Conservation (phyloP, 345 rosid genomes). For the Eucalyptus cloeziana region DNA sequence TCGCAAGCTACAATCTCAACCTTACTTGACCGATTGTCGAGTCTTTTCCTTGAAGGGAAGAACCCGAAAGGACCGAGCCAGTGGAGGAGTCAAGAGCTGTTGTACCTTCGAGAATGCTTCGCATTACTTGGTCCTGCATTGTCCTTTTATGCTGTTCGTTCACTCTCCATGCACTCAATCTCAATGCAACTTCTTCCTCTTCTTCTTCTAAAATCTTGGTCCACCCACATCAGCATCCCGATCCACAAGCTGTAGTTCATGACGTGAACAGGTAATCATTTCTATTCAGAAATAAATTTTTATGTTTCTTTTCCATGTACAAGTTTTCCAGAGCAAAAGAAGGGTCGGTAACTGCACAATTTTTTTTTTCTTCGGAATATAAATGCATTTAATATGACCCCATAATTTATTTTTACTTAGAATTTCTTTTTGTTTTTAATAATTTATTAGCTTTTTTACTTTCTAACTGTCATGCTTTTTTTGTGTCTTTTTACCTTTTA, state of each 20-base stretch:
- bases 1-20: background rate
- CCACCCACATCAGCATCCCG: background rate
- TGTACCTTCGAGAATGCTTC: background rate
- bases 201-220: background rate
- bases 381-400: too few species aligned
- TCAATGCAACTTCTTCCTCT: background rate
- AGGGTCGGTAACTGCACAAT: too few species aligned
- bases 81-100: background rate
- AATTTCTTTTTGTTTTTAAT: too few species aligned
- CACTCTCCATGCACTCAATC: background rate
- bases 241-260: background rate
- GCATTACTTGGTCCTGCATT: background rate
- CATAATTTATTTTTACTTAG: too few species aligned
- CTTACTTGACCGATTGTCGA: background rate
- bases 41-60: background rate
- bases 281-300: too few species aligned
- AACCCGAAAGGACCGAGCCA: background rate
- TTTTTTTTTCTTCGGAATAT: too few species aligned
- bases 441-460: too few species aligned
- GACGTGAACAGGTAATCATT: background rate
- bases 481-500: too few species aligned
- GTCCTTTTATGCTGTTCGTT: background rate
- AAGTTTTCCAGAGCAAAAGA: too few species aligned
- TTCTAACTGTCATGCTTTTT: rapidly evolving
- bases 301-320: background rate